These are phyloP conservation scores for Zoysia matrella DNA, from an alignment of 202 grass and related monocot species.

Conservation along the genomic window DNA sequence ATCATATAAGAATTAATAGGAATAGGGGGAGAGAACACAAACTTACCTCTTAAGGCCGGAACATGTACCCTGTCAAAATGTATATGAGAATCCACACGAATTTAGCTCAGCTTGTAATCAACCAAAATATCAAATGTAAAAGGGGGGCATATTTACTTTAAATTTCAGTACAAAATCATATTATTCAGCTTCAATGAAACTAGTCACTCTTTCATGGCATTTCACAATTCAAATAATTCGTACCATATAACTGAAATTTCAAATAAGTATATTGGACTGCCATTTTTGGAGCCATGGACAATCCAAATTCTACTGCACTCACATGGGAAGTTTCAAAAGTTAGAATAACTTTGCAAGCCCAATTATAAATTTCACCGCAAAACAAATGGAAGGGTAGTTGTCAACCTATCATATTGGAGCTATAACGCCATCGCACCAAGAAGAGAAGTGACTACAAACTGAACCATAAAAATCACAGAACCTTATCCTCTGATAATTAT, in stretches of 20 bases:
- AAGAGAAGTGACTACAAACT: neutral
- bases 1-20: neutral
- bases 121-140: neutral
- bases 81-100: neutral
- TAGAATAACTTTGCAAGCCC: neutral
- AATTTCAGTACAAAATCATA: neutral
- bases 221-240: neutral
- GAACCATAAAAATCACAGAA: neutral
- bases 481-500: neutral
- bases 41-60: neutral
- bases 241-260: neutral
- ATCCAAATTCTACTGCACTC: neutral
- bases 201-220: neutral
- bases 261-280: neutral
- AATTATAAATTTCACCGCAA: neutral
- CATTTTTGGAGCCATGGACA: neutral
- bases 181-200: neutral
- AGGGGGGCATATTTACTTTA: neutral
- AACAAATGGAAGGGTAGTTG: neutral
- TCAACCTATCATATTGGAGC: conserved; percentile 2
- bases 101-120: neutral
- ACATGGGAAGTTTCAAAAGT: neutral
- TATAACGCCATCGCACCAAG: neutral
- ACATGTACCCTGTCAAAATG: neutral
- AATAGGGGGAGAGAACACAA: neutral